Evolutionary conservation across 2,329 filamentous ascomycete species (phyloP), one percentile per base, ranked within the genome.

Genomic region (Cladorrhinum sp.): DNA sequence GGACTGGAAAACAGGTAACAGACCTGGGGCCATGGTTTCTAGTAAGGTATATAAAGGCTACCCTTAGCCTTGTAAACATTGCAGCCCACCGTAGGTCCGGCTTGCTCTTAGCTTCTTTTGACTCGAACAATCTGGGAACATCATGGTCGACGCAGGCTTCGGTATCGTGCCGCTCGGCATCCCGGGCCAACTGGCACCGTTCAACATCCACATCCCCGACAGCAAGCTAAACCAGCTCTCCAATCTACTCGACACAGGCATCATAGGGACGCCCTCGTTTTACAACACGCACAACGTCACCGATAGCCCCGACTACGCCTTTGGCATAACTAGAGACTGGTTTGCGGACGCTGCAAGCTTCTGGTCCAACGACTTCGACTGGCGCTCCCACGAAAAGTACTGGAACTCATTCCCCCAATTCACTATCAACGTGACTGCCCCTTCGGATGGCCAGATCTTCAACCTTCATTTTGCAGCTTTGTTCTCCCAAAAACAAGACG

Each of bases 361-460:
- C 13, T 66, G 64, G 64, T 36, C 32, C 48, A 49, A 60, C 59
- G 27, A 51, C 2, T 66, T 61, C 32, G 50, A 59, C 61, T 66
- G 64, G 64, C 61, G 63, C 51, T 18, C 52, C 22, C 61, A 58
- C 20, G 60, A 66, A 51, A 29, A 25, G n/a, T 32, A 59, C 58
- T 59, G 41, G 54, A 66, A 66, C 64, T 51, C 57, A 8, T 60
- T 64, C 48, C 64, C 64, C n/a, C 60, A 66, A 27, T 66, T 60
- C 45, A 63, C 50, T 9, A 60, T 63, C 38, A 61, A 63, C 51
- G 61, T 66, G 25, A 64, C 61, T 10, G 55, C 50, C 6, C 58
- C 62, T 2, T 60, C 60, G 9, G 61, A 62, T 22, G 55, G 51
- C 22, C 56, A 66, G 55, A 38, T 63, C 13, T 63, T 63, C 38